These are phyloP conservation scores for Cymbidium sinense DNA, from an alignment of 106 monocot species.

Conservation along the genomic window DNA sequence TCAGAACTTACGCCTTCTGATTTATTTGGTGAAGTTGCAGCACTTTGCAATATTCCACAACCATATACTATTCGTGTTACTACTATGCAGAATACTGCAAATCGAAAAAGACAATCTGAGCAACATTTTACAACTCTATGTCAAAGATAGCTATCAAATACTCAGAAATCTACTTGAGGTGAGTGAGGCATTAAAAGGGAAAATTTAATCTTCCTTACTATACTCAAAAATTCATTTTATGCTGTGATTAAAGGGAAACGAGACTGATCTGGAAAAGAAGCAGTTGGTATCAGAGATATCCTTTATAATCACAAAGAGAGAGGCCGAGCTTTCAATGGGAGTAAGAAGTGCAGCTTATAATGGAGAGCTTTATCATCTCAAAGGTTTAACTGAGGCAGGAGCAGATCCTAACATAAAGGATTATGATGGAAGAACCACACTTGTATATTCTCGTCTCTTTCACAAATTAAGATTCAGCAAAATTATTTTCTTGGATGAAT, in stretches of 20 bases:
- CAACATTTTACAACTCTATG: constrained; percentile 48
- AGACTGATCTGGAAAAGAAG: constrained; percentile 36
- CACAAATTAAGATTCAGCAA: no score
- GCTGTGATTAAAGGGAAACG: constrained; percentile 43
- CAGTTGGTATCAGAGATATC: constrained; percentile 58
- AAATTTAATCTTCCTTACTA: neutral
- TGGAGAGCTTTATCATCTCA: constrained; percentile 49
- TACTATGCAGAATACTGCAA: constrained; percentile 45
- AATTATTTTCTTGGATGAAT: no score
- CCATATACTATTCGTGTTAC: constrained; percentile 54
- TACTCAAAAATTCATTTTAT: neutral
- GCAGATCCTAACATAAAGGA: constrained; percentile 61
- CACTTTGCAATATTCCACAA: constrained; percentile 58
- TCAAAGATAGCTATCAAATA: constrained; percentile 57
- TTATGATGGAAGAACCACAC: constrained; percentile 64
- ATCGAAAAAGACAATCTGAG: constrained; percentile 61
- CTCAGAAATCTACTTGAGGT: constrained; percentile 2
- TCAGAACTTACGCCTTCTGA: constrained; percentile 42
- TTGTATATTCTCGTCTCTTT: constrained; percentile 24
- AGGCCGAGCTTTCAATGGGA: constrained; percentile 50
- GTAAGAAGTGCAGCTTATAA: constrained; percentile 63
- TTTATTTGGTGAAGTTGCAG: constrained; percentile 61
- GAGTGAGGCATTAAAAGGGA: no score
- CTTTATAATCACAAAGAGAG: constrained; percentile 59
- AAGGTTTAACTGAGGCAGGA: constrained; percentile 56